Conservation (phyloP, 345 rosid genomes). For the Brassica carinata region DNA sequence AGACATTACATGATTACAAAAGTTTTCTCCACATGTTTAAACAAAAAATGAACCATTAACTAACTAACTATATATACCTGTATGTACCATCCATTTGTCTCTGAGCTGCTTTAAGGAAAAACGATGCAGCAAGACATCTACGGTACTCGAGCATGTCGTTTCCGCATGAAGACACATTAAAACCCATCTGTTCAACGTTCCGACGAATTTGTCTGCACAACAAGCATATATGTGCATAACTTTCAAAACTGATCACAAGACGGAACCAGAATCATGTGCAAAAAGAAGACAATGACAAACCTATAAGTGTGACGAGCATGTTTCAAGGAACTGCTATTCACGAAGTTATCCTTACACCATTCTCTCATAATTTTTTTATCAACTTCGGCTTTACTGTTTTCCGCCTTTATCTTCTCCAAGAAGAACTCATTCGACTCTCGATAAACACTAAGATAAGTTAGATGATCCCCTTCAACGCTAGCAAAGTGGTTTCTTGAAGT, state of each 20-base stretch:
- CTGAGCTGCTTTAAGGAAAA: constrained; percentile 92
- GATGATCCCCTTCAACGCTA: constrained; percentile 88
- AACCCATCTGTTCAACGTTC: constrained; percentile 79
- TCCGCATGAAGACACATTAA: constrained; percentile 75
- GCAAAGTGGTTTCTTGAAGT: constrained; percentile 73
- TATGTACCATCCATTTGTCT: constrained; percentile 86
- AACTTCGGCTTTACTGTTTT: constrained; percentile 44
- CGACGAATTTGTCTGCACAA: constrained; percentile 75
- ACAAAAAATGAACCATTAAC: neutral
- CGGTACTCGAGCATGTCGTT: constrained; percentile 74
- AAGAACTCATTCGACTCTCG: constrained; percentile 69
- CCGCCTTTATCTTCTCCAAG: constrained; percentile 56
- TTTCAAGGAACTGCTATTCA: constrained; percentile 72
- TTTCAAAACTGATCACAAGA: neutral
- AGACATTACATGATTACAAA: constrained; percentile 19
- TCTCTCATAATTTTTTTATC: constrained; percentile 63
- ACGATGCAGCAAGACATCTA: constrained; percentile 88
- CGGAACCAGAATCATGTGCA: neutral
- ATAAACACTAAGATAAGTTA: constrained; percentile 79
- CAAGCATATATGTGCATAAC: neutral
- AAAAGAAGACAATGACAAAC: constrained; percentile 40
- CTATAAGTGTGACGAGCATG: constrained; percentile 84
- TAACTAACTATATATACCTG: constrained; percentile 49
- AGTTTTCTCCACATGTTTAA: neutral
- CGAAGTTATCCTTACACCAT: constrained; percentile 90